phyloP scores from a whole-genome alignment of 306 rosid genomes.

The Rosa chinensis region DNA sequence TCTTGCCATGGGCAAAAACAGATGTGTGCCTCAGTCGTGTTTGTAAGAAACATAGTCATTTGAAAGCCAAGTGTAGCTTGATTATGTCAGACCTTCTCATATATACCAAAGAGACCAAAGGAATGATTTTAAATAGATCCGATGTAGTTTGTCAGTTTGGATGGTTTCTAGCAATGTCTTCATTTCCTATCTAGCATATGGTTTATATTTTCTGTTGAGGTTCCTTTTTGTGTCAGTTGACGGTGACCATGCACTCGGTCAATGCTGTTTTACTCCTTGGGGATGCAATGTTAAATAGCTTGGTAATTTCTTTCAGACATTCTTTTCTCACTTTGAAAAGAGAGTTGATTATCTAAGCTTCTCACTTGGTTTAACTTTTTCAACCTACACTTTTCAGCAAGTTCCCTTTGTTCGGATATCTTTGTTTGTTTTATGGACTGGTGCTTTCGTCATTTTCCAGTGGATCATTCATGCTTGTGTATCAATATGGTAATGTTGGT shows the following conservation, averaged over 20 bases:
- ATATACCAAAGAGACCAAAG: neutral
- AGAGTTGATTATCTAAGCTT: constrained; percentile 13
- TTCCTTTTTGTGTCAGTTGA: constrained; percentile 54
- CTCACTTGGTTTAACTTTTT: constrained; percentile 24
- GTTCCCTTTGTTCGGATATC: constrained; percentile 57
- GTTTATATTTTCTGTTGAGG: neutral
- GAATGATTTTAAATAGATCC: neutral
- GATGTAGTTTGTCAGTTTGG: neutral
- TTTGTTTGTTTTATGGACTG: constrained; percentile 72
- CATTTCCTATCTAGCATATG: neutral
- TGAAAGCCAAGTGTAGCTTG: neutral
- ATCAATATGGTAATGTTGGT: constrained; percentile 48
- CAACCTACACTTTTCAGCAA: constrained; percentile 43
- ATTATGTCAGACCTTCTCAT: neutral
- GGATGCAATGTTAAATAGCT: constrained; percentile 69
- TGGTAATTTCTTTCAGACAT: constrained; percentile 44
- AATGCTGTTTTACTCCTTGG: constrained; percentile 70
- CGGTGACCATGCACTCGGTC: constrained; percentile 62
- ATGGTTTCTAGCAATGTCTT: neutral
- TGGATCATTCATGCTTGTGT: constrained; percentile 62
- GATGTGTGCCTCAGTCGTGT: neutral
- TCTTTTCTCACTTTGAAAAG: constrained; percentile 10
- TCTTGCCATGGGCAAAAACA: neutral
- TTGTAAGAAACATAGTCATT: neutral
- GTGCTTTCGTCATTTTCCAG: constrained; percentile 55